Evolutionary conservation across 2,329 filamentous ascomycete species (phyloP).

Genomic region (Xylaria hypoxylon): DNA sequence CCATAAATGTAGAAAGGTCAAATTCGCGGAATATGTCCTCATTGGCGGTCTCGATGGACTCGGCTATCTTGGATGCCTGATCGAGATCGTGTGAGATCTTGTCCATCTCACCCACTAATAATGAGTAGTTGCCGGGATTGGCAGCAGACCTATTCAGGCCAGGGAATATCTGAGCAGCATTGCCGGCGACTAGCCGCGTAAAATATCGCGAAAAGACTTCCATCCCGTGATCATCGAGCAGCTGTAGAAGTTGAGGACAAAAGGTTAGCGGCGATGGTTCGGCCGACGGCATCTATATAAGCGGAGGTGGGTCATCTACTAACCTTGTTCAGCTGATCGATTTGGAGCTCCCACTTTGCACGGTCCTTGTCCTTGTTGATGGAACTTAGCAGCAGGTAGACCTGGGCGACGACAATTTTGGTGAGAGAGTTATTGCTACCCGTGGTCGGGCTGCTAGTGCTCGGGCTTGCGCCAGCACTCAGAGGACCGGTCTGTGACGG

Average conservation of each 20-base stretch:
- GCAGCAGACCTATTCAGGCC: slow-evolving; percentile 78
- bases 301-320: slow-evolving; percentile 45
- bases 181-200: slow-evolving; percentile 88
- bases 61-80: slow-evolving; percentile 90
- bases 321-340: slow-evolving; percentile 92
- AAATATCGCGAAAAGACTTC: slow-evolving; percentile 98
- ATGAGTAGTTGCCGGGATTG: slow-evolving; percentile 83
- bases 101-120: slow-evolving; percentile 85
- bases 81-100: slow-evolving; percentile 84
- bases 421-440: slow-evolving; percentile 74
- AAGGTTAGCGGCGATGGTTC: slow-evolving; percentile 6
- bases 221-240: slow-evolving; percentile 98
- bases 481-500: slow-evolving; percentile 67
- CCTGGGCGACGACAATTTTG: slow-evolving; percentile 95
- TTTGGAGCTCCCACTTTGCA: slow-evolving; percentile 91
- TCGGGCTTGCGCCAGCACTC: slow-evolving; percentile 71
- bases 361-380: slow-evolving; percentile 94
- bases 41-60: slow-evolving; percentile 89
- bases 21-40: slow-evolving; percentile 97
- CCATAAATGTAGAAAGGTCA: slow-evolving; percentile 93
- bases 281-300: not conserved
- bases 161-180: slow-evolving; percentile 91
- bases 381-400: slow-evolving; percentile 92
- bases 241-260: slow-evolving; percentile 60
- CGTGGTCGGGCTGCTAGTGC: slow-evolving; percentile 69